Evolutionary conservation across 2,329 filamentous ascomycete species (phyloP).

Genomic region (Raffaelea albimanens): DNA sequence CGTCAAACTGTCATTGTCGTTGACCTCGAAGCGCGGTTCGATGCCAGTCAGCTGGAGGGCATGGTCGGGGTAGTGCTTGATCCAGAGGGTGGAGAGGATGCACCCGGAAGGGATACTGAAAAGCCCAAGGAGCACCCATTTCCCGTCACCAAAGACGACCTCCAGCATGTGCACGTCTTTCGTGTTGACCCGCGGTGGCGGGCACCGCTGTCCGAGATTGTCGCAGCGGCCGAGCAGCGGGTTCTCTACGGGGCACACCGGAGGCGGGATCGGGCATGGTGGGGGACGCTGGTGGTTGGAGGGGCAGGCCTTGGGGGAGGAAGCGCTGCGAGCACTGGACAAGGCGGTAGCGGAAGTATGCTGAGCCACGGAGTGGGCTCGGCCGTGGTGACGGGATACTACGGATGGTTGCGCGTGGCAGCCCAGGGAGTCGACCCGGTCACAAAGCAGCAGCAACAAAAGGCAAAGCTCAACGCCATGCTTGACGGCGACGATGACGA

Average conservation of each 20-base stretch:
- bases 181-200: slow-evolving; percentile 24
- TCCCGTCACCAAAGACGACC: slow-evolving; percentile 21
- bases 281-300: slow-evolving; percentile 48
- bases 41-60: slow-evolving; percentile 35
- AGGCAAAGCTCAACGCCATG: slow-evolving; percentile 28
- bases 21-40: slow-evolving; percentile 47
- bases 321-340: slow-evolving; percentile 11
- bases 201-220: slow-evolving; percentile 18
- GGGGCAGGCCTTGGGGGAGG: slow-evolving; percentile 17
- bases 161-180: slow-evolving; percentile 42
- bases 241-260: slow-evolving; percentile 40
- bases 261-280: slow-evolving; percentile 40
- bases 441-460: slow-evolving; percentile 31
- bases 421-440: slow-evolving; percentile 17
- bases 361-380: slow-evolving; percentile 8
- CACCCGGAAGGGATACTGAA: not conserved
- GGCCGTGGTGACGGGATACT: slow-evolving; percentile 28
- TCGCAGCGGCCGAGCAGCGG: slow-evolving; percentile 32
- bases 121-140: not conserved
- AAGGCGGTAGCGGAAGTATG: slow-evolving; percentile 16
- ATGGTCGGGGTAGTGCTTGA: slow-evolving; percentile 5
- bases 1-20: slow-evolving; percentile 42
- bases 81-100: too few species aligned
- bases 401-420: slow-evolving; percentile 45
- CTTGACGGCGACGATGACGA: slow-evolving; percentile 11